These are phyloP conservation scores for Triticum dicoccoides DNA, from an alignment of 176 grass and related monocot genomes.

Conservation along the genomic window DNA sequence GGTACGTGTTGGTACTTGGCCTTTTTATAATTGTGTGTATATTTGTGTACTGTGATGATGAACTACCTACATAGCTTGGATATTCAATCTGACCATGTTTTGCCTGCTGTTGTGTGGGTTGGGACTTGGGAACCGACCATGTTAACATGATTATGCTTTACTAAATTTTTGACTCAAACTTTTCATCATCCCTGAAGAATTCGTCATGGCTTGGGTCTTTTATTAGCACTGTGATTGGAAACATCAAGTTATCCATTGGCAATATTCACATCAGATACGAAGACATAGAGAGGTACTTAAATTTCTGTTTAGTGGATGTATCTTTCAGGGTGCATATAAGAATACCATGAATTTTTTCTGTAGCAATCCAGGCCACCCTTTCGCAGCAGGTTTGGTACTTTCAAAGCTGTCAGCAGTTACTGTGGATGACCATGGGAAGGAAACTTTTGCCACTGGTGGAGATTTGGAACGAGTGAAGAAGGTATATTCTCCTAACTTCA, in stretches of 20 bases:
- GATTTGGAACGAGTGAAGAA: conserved; percentile 85
- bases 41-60: conserved; percentile 14
- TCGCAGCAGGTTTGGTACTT: conserved; percentile 81
- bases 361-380: conserved; percentile 98
- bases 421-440: conserved; percentile 81
- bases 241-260: conserved; percentile 91
- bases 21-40: background rate
- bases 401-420: conserved; percentile 88
- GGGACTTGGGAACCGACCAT: background rate
- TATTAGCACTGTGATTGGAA: conserved; percentile 89
- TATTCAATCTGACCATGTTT: conserved; percentile 21
- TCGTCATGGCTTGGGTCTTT: conserved; percentile 93
- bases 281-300: conserved; percentile 81
- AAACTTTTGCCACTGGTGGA: conserved; percentile 91
- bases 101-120: conserved; percentile 4
- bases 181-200: conserved; percentile 55
- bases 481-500: conserved; percentile 35
- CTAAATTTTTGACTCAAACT: conserved; percentile 20
- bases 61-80: conserved; percentile 10
- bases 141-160: background rate
- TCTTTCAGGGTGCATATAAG: conserved; percentile 22
- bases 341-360: conserved; percentile 40
- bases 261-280: conserved; percentile 99
- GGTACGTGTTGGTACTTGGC: conserved; percentile 41
- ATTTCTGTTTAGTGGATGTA: conserved; percentile 25